Percentiles rank a stretch among this genome's conserved stretches.
Conservation (phyloP, 140 eudicot genomes). For the Senecio squalidus region DNA sequence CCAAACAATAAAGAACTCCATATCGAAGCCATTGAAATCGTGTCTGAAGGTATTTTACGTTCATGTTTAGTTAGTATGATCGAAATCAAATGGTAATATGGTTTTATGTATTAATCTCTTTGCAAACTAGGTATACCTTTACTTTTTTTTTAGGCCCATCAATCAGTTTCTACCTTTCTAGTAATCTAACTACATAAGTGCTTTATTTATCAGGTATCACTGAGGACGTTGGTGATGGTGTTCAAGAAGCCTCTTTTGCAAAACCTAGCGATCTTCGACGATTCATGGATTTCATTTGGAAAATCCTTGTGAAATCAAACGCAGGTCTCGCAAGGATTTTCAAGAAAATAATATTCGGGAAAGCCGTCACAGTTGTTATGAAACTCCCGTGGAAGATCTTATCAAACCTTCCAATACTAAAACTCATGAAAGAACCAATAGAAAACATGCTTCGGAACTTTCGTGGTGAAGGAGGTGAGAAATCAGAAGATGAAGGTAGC, state of each 20-base stretch:
- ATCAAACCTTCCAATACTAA: slow-evolving; percentile 35
- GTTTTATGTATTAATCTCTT: too few species aligned
- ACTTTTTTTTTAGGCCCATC: too few species aligned
- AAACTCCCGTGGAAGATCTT: slow-evolving; percentile 48
- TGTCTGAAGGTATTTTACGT: too few species aligned
- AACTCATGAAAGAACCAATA: slow-evolving; percentile 33
- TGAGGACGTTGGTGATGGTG: slow-evolving; percentile 8
- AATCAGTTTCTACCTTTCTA: too few species aligned
- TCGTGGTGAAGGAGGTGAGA: slow-evolving; percentile 5
- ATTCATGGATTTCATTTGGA: slow-evolving; percentile 20
- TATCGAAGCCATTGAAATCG: not conserved
- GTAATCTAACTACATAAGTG: too few species aligned
- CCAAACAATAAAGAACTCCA: slow-evolving; percentile 28
- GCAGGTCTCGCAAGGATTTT: slow-evolving; percentile 6
- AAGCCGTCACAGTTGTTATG: slow-evolving; percentile 15
- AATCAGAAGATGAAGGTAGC: not conserved
- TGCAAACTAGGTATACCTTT: too few species aligned
- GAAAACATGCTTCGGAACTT: slow-evolving; percentile 14
- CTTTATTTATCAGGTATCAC: too few species aligned
- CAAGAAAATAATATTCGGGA: slow-evolving; percentile 27
- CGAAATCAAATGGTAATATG: too few species aligned
- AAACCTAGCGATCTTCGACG: slow-evolving; percentile 7
- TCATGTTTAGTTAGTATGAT: too few species aligned
- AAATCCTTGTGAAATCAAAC: slow-evolving; percentile 17
- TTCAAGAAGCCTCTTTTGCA: slow-evolving; percentile 1